Conservation (phyloP, 139 green algal species). For the Tetraselmis chui region DNA sequence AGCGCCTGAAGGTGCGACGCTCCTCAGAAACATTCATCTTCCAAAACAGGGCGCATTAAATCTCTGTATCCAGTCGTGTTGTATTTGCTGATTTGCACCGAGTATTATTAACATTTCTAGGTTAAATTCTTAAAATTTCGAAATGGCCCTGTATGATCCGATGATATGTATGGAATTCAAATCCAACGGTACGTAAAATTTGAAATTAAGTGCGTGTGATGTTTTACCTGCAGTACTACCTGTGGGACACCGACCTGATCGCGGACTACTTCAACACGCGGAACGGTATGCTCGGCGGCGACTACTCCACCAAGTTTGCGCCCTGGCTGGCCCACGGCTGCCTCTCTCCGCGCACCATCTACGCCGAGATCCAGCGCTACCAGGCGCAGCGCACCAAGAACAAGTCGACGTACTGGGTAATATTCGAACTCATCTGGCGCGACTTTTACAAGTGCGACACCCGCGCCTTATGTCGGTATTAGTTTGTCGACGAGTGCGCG, state of each 20-base stretch:
- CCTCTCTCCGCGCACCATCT: slow-evolving; percentile 73
- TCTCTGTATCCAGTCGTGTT: no score
- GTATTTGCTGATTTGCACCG: no score
- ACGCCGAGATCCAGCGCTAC: slow-evolving; percentile 75
- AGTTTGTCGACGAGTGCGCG: no score
- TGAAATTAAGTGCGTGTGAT: no score
- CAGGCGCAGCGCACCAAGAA: slow-evolving; percentile 72
- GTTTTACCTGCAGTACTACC: slow-evolving; percentile 84
- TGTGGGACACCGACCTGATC: slow-evolving; percentile 78
- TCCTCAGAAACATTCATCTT: no score
- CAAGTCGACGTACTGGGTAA: slow-evolving; percentile 90
- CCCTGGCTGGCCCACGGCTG: slow-evolving; percentile 88
- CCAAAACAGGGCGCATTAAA: no score
- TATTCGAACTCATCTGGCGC: slow-evolving; percentile 91
- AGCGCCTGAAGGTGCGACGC: slow-evolving; percentile 51
- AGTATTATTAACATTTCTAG: no score
- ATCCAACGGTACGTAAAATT: no score
- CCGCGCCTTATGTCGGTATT: no score
- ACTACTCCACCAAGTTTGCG: slow-evolving; percentile 92
- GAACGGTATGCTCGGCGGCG: slow-evolving; percentile 90
- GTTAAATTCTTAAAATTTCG: no score
- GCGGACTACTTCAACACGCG: slow-evolving; percentile 64
- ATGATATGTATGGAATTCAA: no score
- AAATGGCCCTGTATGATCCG: no score
- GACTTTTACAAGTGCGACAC: slow-evolving; percentile 76